Evolutionary conservation across 768 basidiomycete species (phyloP), one percentile per base, ranked within the genome.

Genomic region (Boletellus ananas): DNA sequence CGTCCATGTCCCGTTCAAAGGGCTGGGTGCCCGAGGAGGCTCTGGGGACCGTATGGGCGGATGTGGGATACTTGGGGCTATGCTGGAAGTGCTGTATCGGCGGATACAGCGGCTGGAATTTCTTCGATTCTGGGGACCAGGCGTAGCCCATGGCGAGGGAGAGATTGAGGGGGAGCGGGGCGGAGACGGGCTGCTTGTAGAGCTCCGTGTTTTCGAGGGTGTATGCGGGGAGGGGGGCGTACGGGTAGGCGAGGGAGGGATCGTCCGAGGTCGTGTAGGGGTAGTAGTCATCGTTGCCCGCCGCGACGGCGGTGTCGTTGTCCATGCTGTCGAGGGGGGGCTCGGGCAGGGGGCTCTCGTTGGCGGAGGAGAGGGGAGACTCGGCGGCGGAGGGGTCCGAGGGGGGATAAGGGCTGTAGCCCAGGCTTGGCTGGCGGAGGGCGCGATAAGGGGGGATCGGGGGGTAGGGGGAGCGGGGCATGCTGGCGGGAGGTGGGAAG

Each of bases 281-380:
- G 25, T 62, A 67, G 45, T 57, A 67, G 37, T 68, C 67, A 44
- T 68, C 68, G 40, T 49, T 56, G 1, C 43, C 57, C 3, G 51
- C 56, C 20, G 54, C 59, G 53, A 60, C 61, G 20, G 59, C 45
- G 3, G 47, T 31, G 53, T 70, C 66, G 47, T 50, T 48, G 38
- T 68, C 66, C 68, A 68, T 68, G 16, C 11, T 61, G 47, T 74
- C 71, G 52, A 72, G 53, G 53, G 61, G 60, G 6, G 67, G 61
- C 13, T 74, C 73, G 0, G 74, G 68, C 17, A 73, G 61, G 13
- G 72, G 74, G 37, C 72, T 74, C 57, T 63, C 69, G 55, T 70
- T 69, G 44, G 64, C 64, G 4, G 74, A 70, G 7, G 75, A 74
- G 47, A 70, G 64, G 25, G 74, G 73, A 3, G 75, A 74, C 42